Base-by-base conservation (phyloP, 352 stramenopile species). In the Pythium angustatum region DNA sequence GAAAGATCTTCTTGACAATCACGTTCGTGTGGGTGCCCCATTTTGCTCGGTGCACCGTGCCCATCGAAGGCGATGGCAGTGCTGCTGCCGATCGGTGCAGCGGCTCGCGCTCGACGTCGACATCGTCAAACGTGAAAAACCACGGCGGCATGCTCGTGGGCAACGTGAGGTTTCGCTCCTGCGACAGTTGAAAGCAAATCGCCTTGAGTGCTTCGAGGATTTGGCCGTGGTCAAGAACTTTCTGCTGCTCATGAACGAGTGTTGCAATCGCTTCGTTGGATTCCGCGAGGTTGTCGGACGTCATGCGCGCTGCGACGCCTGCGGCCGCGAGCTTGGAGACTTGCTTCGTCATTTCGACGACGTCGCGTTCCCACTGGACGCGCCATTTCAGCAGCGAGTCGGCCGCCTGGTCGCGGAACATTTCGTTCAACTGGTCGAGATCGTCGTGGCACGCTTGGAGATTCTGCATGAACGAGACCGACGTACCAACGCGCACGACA, bases 61-160 rank as follows among this genome's bases (percentile, higher is more conserved):
- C 64, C 51, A 66, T 66, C 5, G 63, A 15, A 11, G 52, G 40
- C 40, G 40, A 47, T 8, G 40, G 9, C n/a, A 21, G n/a, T 27
- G 40, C 15, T 12, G 24, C 26, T 1, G 33, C n/a, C 17, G 21
- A 24, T 17, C 0, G 22, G 33, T 52, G 38, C 7, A 65, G 50
- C 24, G 55, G 63, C 14, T 55, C n/a, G 19, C 31, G 36, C 15
- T 71, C 64, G 5, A 58, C 31, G 27, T 65, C 52, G 7, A 71
- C 45, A 31, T 72, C 65, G 33, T 72, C 65, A 34, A 64, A 63
- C 5, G 65, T 64, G 57, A 72, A 63, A 41, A 72, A 72, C 65
- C 65, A 72, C 43, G 64, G 47, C 21, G 64, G 64, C 50, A 66
- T 55, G 8, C 22, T 58, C 4, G 8, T 41, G 1, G 64, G 63